A percentile compares a stretch with the other conserved stretches of the same genome.
Conservation (phyloP, 352 stramenopile genomes). For the Phytophthora sp. region DNA sequence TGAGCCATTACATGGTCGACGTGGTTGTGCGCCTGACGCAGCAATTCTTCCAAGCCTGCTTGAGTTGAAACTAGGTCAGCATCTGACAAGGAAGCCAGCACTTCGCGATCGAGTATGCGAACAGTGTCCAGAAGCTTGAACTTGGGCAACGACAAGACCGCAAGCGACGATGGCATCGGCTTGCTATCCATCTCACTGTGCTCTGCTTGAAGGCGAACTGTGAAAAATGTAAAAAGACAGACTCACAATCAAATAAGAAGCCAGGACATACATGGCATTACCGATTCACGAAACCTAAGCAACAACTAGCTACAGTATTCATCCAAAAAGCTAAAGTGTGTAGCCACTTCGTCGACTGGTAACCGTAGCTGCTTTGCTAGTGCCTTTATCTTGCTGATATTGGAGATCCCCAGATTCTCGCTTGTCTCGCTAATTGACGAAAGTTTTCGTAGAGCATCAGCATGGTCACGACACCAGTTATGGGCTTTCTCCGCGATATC, state of each 20-base stretch:
- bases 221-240: too few species aligned
- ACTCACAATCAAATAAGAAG: too few species aligned
- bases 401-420: constrained; percentile 23
- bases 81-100: not conserved
- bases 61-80: constrained; percentile 11
- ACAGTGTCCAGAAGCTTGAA: not conserved
- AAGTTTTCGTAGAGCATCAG: constrained; percentile 40
- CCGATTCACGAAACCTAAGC: not conserved
- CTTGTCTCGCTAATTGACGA: not conserved
- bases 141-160: constrained; percentile 3
- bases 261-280: not conserved
- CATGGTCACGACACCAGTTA: constrained; percentile 61
- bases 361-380: constrained; percentile 60
- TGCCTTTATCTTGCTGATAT: constrained; percentile 37
- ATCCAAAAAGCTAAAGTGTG: constrained; percentile 65
- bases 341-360: constrained; percentile 52
- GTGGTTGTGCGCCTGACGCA: constrained; percentile 37
- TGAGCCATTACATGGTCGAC: constrained; percentile 20
- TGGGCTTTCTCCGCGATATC: constrained; percentile 56
- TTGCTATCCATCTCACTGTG: constrained; percentile 6
- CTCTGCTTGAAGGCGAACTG: not conserved
- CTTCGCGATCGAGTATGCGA: not conserved
- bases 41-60: constrained; percentile 21
- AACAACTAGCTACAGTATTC: constrained; percentile 31
- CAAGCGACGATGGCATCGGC: constrained; percentile 10